Percentiles rank a stretch among this genome's conserved stretches.
Evolutionary conservation across 2,329 filamentous ascomycete genomes (phyloP).

Genomic region (Penicillium concentricum): DNA sequence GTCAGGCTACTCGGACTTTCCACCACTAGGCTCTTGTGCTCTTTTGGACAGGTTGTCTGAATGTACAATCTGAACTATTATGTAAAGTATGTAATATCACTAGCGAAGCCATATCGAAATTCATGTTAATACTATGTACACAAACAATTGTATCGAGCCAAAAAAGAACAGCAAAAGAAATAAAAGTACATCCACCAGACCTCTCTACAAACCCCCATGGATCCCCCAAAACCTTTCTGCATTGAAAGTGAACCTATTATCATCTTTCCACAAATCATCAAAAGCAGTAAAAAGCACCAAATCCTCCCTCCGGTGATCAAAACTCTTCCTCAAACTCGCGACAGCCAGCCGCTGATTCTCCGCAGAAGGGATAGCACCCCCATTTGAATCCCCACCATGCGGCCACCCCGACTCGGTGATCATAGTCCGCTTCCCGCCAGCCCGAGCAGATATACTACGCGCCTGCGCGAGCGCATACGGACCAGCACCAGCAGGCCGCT

Average conservation of each 20-base stretch:
- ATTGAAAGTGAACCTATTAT: slow-evolving; percentile 60
- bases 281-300: slow-evolving; percentile 76
- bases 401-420: slow-evolving; percentile 89
- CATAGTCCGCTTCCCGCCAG: slow-evolving; percentile 62
- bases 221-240: slow-evolving; percentile 80
- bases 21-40: not conserved
- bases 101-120: not conserved
- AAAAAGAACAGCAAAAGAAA: not conserved
- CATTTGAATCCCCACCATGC: slow-evolving; percentile 64
- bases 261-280: slow-evolving; percentile 76
- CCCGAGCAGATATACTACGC: slow-evolving; percentile 44
- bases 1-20: not conserved
- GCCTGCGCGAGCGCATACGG: slow-evolving; percentile 62
- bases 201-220: slow-evolving; percentile 4
- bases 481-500: slow-evolving; percentile 62
- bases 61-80: not conserved
- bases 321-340: slow-evolving; percentile 60
- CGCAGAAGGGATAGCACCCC: slow-evolving; percentile 65
- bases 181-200: not conserved
- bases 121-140: not conserved
- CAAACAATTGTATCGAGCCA: not conserved
- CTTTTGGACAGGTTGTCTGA: not conserved
- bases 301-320: slow-evolving; percentile 41
- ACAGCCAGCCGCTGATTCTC: slow-evolving; percentile 67
- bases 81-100: not conserved